Evolutionary conservation across 1,284 basidiomycete species (phyloP).

Genomic region (Ceratobasidium sp.): DNA sequence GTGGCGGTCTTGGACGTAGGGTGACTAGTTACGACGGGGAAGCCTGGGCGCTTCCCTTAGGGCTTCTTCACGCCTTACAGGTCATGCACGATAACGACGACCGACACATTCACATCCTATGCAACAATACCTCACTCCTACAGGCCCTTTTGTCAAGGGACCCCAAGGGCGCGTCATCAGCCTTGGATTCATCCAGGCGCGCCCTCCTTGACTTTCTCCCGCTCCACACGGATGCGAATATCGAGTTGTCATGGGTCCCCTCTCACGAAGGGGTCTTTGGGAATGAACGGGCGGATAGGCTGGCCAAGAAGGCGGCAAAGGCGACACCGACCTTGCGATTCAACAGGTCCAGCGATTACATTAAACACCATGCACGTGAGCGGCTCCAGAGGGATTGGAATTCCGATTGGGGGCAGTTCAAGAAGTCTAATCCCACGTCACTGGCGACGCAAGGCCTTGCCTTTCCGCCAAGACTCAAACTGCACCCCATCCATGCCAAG

Average conservation of each 20-base stretch:
- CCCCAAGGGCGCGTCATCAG: too few relatives aligned
- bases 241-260: constrained; percentile 29
- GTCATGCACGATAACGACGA: too few relatives aligned
- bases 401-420: not conserved
- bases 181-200: too few relatives aligned
- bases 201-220: too few relatives aligned
- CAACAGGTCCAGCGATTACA: not conserved
- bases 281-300: constrained; percentile 38
- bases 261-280: constrained; percentile 38
- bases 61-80: too few relatives aligned
- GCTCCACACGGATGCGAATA: not conserved
- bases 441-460: not conserved
- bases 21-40: too few relatives aligned
- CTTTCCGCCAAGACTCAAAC: not conserved
- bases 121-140: too few relatives aligned
- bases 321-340: not conserved
- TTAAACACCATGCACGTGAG: not conserved
- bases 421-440: not conserved
- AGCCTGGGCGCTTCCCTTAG: too few relatives aligned
- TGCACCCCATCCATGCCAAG: not conserved
- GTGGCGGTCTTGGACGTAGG: too few relatives aligned
- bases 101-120: too few relatives aligned
- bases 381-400: not conserved
- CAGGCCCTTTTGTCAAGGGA: too few relatives aligned
- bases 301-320: not conserved